Evolutionary conservation across 768 basidiomycete species (phyloP), one percentile per base, ranked within the genome.

Genomic region (Phallus indusiatus): DNA sequence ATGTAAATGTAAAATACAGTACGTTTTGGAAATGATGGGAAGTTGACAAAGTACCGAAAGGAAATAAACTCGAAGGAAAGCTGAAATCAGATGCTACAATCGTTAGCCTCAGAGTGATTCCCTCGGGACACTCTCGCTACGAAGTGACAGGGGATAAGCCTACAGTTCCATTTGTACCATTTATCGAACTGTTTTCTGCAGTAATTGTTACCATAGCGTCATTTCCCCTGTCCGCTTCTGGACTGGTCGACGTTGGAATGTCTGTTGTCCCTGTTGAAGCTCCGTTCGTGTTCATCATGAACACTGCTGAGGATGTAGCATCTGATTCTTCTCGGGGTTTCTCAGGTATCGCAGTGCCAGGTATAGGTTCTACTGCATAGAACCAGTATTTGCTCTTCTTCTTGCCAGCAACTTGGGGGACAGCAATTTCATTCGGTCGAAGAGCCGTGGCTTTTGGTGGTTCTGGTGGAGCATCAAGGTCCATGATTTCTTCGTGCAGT

Each of bases 321-420:
- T 12, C 42, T 3, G 42, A 28, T 28, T 28, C 28, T 28, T 28
- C 42, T 42, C 9, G 42, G n/a, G 42, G n/a, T n/a, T n/a, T 42
- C 12, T 42, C 42, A 42, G 42, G 42, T 42, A 42, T 53, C 65
- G 64, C 56, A 63, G 72, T 63, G 22, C 71, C 74, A 8, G 78
- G 70, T 48, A 80, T 65, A 1, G 88, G 86, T 64, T 92, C 90
- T 22, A 92, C 87, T 18, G 90, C 90, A 63, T 93, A 93, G 48
- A 86, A 85, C 89, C 90, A 90, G 69, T 84, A 91, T 66, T 87
- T 90, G 67, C 90, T 91, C 70, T 79, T 84, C 74, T 88, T 91
- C 74, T 85, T 89, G 61, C 89, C 88, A 35, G 81, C 82, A 21
- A 89, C 76, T 60, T 85, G 79, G 60, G 89, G 89, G 67, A 89